Base-by-base conservation (phyloP, 768 basidiomycete species). In the Pleurotus pulmonarius region DNA sequence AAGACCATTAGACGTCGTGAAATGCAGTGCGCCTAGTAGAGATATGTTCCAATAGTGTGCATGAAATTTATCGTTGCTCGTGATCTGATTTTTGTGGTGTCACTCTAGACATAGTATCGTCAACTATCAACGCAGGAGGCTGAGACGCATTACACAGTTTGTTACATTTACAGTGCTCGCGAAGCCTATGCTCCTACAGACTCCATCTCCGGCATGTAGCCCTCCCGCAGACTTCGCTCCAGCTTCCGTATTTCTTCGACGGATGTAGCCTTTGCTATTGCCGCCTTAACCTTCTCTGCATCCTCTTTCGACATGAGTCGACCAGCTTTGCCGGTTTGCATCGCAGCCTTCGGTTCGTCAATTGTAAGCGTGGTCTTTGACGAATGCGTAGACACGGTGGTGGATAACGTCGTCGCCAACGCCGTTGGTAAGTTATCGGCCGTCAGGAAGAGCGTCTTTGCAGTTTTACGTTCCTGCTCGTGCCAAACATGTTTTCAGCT, bases 231-330 rank as follows among this genome's bases (percentile, higher is more conserved):
- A 68, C 83, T 88, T 73, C 90, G 81, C 71, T 94, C 92, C 61
- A 94, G 68, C 65, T 83, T 82, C 70, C 88, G 81, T 64, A 95
- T 86, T 72, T 96, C 93, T 67, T 96, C 93, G 61, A 92, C 83
- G 47, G 90, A 94, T 34, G 87, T 90, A n/a, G 94, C 94, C 60
- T 85, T 87, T 60, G 89, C 88, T 62, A 96, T 94, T 15, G 93
- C 93, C 29, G 85, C 83, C 69, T 86, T 88, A 60, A 96, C 90
- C 60, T 84, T 85, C 63, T 92, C 90, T 65, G 87, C 90, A 64
- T 96, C 93, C 68, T 94, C 92, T 67, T 90, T 91, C 24, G 91
- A 92, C 85, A 96, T 88, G 58, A 96, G 71, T 49, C 93, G 82
- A 13, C 93, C 94, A 1, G 91, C 90, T 66, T 87, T 91, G 29